Percentiles rank a stretch among this genome's conserved stretches.
These are phyloP conservation scores for Ustilago cynodontis DNA, from an alignment of 1,284 basidiomycete genomes.

Conservation along the genomic window DNA sequence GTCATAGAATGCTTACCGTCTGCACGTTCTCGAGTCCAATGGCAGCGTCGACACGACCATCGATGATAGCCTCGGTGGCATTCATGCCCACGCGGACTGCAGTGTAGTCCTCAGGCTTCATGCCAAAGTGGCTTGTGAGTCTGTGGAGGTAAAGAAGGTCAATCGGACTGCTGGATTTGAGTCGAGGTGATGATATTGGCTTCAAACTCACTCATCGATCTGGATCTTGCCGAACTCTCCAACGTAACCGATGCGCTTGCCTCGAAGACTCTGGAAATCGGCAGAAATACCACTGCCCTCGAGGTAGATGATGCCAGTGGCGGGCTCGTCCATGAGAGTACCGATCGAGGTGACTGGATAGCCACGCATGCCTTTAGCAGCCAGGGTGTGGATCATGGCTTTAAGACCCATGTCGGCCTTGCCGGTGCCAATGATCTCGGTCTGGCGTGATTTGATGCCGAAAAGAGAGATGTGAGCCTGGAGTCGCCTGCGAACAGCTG, in stretches of 20 bases:
- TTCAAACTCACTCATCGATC: conserved; percentile 49
- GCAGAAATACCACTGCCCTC: conserved; percentile 69
- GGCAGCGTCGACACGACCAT: conserved; percentile 70
- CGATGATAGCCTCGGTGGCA: conserved; percentile 70
- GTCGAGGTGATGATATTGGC: background rate
- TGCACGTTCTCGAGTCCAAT: conserved; percentile 71
- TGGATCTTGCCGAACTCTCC: conserved; percentile 72
- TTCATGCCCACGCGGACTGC: conserved; percentile 71
- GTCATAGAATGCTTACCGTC: conserved; percentile 42
- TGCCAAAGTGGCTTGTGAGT: conserved; percentile 59
- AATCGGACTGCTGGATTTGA: background rate
- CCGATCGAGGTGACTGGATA: conserved; percentile 70
- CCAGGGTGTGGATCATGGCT: conserved; percentile 71
- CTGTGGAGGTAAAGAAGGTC: conserved; percentile 3
- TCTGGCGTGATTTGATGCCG: conserved; percentile 12
- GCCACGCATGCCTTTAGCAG: conserved; percentile 69
- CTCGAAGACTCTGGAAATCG: conserved; percentile 70
- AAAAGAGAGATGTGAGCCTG: background rate
- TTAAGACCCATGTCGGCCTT: conserved; percentile 71
- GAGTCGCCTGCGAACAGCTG: no score
- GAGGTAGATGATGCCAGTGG: conserved; percentile 71
- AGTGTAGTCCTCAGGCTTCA: conserved; percentile 70
- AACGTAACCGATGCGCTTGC: conserved; percentile 72
- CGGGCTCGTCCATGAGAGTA: conserved; percentile 70
- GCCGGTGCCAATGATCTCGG: conserved; percentile 69